phyloP scores from a whole-genome alignment of 768 basidiomycete species.

The Russula emetica region DNA sequence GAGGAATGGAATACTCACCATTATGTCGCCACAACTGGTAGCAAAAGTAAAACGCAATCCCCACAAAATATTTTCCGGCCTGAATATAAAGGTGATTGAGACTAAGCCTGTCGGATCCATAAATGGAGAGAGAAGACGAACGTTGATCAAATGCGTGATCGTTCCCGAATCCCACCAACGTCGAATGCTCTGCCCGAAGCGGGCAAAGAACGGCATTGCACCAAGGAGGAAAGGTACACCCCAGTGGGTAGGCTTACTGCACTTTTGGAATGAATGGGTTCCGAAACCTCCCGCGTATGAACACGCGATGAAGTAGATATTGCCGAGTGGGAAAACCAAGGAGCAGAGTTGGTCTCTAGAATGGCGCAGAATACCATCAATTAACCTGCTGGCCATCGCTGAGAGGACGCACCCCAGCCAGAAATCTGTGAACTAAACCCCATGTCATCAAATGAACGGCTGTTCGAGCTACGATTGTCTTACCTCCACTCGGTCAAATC shows the following conservation, averaged over 20 bases:
- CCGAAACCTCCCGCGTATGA: slow-evolving; percentile 58
- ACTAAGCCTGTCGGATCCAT: neutral
- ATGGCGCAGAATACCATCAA: neutral
- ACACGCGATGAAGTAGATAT: slow-evolving; percentile 71
- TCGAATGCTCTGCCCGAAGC: slow-evolving; percentile 80
- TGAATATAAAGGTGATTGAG: slow-evolving; percentile 32
- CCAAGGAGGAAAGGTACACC: slow-evolving; percentile 54
- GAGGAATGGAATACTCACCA: slow-evolving; percentile 36
- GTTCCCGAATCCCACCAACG: slow-evolving; percentile 79
- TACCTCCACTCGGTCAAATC: slow-evolving; percentile 72
- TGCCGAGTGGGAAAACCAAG: slow-evolving; percentile 67
- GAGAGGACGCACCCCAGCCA: slow-evolving; percentile 69
- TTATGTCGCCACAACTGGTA: slow-evolving; percentile 78
- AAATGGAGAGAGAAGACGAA: slow-evolving; percentile 34
- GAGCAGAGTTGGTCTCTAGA: slow-evolving; percentile 79
- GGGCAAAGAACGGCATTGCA: slow-evolving; percentile 64
- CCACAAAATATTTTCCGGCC: slow-evolving; percentile 80
- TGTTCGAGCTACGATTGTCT: slow-evolving; percentile 24
- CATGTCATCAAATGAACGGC: neutral
- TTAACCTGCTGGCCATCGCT: neutral
- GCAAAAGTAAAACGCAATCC: slow-evolving; percentile 58
- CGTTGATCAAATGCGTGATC: slow-evolving; percentile 83
- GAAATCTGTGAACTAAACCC: slow-evolving; percentile 71
- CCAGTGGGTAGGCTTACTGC: slow-evolving; percentile 52
- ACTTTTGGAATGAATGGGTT: slow-evolving; percentile 44